Evolutionary conservation across 768 basidiomycete genomes (phyloP).

Genomic region (Amyloporia xantha): DNA sequence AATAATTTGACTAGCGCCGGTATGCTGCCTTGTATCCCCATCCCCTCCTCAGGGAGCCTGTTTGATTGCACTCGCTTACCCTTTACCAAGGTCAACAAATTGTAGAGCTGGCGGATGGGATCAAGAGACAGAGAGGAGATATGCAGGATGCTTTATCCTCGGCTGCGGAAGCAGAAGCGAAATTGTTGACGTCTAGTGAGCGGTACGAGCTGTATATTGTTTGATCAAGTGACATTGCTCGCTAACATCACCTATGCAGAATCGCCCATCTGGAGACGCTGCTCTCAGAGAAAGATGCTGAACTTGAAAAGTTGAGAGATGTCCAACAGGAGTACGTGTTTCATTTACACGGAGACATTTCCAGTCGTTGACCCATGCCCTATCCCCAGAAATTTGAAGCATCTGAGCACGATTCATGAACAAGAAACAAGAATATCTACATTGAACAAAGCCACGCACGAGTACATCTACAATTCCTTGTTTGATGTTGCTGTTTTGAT

Average conservation of each 20-base stretch:
- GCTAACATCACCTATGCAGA: slow-evolving; percentile 6
- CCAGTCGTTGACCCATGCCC: neutral
- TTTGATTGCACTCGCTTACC: no score
- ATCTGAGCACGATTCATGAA: neutral
- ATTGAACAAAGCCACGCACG: slow-evolving; percentile 4
- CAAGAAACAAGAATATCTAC: slow-evolving; percentile 3
- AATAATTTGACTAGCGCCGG: slow-evolving; percentile 6
- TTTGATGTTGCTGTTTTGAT: neutral
- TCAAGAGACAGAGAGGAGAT: slow-evolving; percentile 14
- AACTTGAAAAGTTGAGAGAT: slow-evolving; percentile 5
- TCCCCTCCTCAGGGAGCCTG: neutral
- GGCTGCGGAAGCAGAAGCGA: slow-evolving; percentile 15
- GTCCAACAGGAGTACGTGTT: slow-evolving; percentile 12
- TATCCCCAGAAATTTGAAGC: neutral
- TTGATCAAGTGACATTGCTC: neutral
- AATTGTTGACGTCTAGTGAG: slow-evolving; percentile 6
- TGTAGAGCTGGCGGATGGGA: slow-evolving; percentile 3
- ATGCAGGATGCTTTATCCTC: slow-evolving; percentile 13
- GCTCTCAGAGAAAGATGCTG: slow-evolving; percentile 7
- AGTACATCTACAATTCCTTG: slow-evolving; percentile 5
- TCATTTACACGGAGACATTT: neutral
- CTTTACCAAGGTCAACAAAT: slow-evolving; percentile 17
- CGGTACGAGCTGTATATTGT: slow-evolving; percentile 9
- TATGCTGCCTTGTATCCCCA: neutral
- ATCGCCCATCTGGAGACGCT: slow-evolving; percentile 2